Percentiles rank a stretch among this genome's conserved stretches.
Evolutionary conservation across 1,284 basidiomycete genomes (phyloP).

Genomic region (Cutaneotrichosporon cutaneum): DNA sequence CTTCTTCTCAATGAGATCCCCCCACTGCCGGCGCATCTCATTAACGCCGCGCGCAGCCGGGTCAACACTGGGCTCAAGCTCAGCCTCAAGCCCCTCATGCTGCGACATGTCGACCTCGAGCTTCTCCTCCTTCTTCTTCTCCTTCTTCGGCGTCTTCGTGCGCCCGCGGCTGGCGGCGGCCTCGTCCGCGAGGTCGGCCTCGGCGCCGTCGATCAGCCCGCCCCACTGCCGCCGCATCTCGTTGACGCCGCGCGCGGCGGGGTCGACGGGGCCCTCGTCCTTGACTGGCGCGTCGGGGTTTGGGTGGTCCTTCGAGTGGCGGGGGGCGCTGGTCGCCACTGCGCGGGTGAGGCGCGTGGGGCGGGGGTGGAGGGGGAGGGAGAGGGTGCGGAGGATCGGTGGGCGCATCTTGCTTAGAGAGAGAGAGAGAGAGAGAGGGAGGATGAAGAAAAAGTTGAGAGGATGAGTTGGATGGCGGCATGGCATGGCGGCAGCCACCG

Average conservation of each 20-base stretch:
- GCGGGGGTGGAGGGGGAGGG: not conserved
- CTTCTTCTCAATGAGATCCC: not conserved
- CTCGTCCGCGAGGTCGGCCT: not conserved
- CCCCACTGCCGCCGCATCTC: constrained; percentile 10
- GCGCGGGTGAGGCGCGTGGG: not conserved
- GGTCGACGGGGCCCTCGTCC: not conserved
- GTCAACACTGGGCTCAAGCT: not conserved
- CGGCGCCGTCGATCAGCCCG: constrained; percentile 2
- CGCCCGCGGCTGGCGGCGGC: not conserved
- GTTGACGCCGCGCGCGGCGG: constrained; percentile 5
- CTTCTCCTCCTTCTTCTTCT: not conserved
- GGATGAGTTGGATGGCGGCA: not conserved
- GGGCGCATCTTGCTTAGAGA: not conserved
- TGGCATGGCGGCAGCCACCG: not conserved
- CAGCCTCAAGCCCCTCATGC: not conserved
- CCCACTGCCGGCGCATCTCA: constrained; percentile 6
- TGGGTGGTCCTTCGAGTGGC: not conserved
- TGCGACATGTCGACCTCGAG: not conserved
- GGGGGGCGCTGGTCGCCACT: not conserved
- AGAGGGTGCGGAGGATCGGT: not conserved
- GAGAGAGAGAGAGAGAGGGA: too few relatives aligned
- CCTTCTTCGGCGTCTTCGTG: not conserved
- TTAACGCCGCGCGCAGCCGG: not conserved
- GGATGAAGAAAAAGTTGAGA: too few relatives aligned
- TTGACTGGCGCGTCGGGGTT: not conserved